These are phyloP conservation scores for Fomitopsis pulvina DNA, from an alignment of 768 basidiomycete genomes.

Conservation along the genomic window DNA sequence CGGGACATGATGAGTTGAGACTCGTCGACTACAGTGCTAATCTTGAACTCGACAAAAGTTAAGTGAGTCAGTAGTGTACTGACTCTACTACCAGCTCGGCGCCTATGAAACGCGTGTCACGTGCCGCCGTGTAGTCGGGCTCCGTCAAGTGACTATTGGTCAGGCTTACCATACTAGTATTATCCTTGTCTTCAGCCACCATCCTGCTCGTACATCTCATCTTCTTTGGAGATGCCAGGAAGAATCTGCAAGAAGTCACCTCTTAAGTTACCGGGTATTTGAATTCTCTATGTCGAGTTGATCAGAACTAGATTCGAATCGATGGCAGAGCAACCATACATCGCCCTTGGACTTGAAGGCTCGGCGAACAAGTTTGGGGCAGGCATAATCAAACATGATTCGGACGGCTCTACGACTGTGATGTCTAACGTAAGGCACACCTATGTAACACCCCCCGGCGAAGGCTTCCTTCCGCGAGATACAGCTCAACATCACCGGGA, in stretches of 20 bases:
- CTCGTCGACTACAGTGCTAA: not conserved
- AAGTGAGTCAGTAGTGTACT: slow-evolving; percentile 10
- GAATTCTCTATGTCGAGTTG: not conserved
- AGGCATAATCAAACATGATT: slow-evolving; percentile 81
- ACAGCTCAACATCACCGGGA: slow-evolving; percentile 95
- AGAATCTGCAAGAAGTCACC: slow-evolving; percentile 20
- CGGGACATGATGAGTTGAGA: slow-evolving; percentile 34
- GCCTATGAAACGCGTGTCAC: not conserved
- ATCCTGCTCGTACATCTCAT: not conserved
- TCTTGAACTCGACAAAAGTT: slow-evolving; percentile 5
- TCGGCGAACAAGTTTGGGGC: slow-evolving; percentile 97
- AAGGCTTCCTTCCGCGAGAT: slow-evolving; percentile 94
- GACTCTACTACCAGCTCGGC: not conserved
- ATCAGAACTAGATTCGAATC: not conserved
- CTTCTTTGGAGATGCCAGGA: slow-evolving; percentile 13
- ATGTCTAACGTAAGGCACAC: slow-evolving; percentile 94
- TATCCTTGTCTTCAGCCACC: not conserved
- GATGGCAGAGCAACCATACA: slow-evolving; percentile 50
- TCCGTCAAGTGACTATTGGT: not conserved
- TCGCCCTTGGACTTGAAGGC: slow-evolving; percentile 96
- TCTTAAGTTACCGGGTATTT: slow-evolving; percentile 27
- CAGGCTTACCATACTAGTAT: not conserved
- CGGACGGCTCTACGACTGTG: slow-evolving; percentile 66
- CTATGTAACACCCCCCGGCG: slow-evolving; percentile 97
- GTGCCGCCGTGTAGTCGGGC: not conserved